Evolutionary conservation across 768 basidiomycete species (phyloP).

Genomic region (Austroboletus festivus): DNA sequence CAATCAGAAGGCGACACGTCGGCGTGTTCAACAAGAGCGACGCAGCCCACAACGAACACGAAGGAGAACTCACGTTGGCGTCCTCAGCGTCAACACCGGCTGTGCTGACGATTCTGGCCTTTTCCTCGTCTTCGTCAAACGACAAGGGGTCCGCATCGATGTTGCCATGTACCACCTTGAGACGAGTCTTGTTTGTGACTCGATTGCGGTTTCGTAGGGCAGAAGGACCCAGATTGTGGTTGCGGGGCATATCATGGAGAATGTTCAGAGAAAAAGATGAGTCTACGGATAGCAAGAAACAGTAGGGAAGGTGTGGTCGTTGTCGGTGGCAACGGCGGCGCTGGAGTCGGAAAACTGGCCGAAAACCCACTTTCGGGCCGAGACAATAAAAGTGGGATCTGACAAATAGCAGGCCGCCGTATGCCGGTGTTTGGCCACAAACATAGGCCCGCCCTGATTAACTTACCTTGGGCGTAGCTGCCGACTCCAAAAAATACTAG

Average conservation of each 20-base stretch:
- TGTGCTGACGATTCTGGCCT: slow-evolving; percentile 74
- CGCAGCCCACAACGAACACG: slow-evolving; percentile 34
- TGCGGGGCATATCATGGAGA: slow-evolving; percentile 88
- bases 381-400: slow-evolving; percentile 35
- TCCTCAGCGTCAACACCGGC: slow-evolving; percentile 92
- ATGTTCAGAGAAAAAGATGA: slow-evolving; percentile 34
- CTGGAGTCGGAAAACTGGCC: slow-evolving; percentile 60
- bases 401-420: slow-evolving; percentile 29
- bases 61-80: slow-evolving; percentile 75
- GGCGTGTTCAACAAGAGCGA: slow-evolving; percentile 40
- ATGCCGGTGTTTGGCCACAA: slow-evolving; percentile 34
- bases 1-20: slow-evolving; percentile 50
- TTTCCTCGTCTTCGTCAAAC: slow-evolving; percentile 84
- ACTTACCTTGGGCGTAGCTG: slow-evolving; percentile 24
- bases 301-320: slow-evolving; percentile 35
- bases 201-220: slow-evolving; percentile 84
- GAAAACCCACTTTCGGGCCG: slow-evolving; percentile 59
- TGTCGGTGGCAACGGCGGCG: slow-evolving; percentile 55
- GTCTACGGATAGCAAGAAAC: slow-evolving; percentile 36
- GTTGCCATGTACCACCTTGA: slow-evolving; percentile 78
- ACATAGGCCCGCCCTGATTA: slow-evolving; percentile 24
- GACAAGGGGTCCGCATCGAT: slow-evolving; percentile 78
- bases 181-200: slow-evolving; percentile 89
- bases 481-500: background rate
- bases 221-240: slow-evolving; percentile 71